Conservation (phyloP, 129 eudicot genomes). For the carrot (Daucus carota) region DH1_v3.0 NC_030389.2:10358501-10359000, state of each 20-base stretch:
- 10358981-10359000: slow-evolving; percentile 90
- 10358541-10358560: too few relatives aligned
- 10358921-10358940: background rate
- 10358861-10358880: slow-evolving; percentile 58
- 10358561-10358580: too few relatives aligned
- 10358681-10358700: too few relatives aligned
- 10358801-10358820: background rate
- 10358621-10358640: too few relatives aligned
- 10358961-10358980: slow-evolving; percentile 24
- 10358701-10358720: too few relatives aligned
- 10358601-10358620: too few relatives aligned
- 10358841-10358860: slow-evolving; percentile 89
- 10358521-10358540: too few relatives aligned
- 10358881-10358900: slow-evolving; percentile 90
- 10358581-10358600: too few relatives aligned
- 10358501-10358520: background rate
- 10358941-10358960: background rate
- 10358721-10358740: too few relatives aligned
- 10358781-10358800: background rate
- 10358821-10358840: slow-evolving; percentile 61
- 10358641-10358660: too few relatives aligned
- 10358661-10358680: too few relatives aligned
- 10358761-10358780: background rate
- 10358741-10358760: background rate
- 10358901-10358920: slow-evolving; percentile 30